Conservation (phyloP, 2,329 filamentous ascomycete species). For the Calycina marina region DNA sequence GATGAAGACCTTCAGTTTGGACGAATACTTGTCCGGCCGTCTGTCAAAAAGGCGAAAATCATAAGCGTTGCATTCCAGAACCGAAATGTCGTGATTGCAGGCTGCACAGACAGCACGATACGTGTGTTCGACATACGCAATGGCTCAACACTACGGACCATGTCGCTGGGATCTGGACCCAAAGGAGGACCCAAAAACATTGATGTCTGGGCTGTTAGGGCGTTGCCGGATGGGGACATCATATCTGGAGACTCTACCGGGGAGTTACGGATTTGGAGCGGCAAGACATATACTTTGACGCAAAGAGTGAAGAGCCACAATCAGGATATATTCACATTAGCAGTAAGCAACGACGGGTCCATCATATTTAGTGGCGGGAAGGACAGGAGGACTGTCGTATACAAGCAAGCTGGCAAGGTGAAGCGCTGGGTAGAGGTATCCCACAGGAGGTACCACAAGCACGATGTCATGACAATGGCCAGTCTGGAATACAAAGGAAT, state of each 20-base stretch:
- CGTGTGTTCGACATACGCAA: conserved; percentile 77
- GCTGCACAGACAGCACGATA: conserved; percentile 94
- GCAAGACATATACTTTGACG: conserved; percentile 75
- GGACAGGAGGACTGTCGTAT: conserved; percentile 75
- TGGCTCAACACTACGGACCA: conserved; percentile 60
- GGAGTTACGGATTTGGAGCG: conserved; percentile 86
- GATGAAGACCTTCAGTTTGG: conserved; percentile 74
- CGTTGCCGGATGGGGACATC: conserved; percentile 74
- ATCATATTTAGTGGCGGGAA: conserved; percentile 82
- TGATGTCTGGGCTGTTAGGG: conserved; percentile 87
- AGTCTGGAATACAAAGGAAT: conserved; percentile 72
- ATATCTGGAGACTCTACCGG: conserved; percentile 92
- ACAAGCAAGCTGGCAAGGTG: conserved; percentile 49
- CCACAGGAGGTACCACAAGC: conserved; percentile 74
- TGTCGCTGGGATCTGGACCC: conserved; percentile 73
- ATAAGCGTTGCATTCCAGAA: conserved; percentile 86
- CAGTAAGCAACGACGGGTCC: conserved; percentile 63
- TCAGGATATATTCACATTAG: conserved; percentile 82
- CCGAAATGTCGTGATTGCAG: conserved; percentile 67
- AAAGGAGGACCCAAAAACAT: conserved; percentile 68
- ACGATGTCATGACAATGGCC: conserved; percentile 91
- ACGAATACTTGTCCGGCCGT: conserved; percentile 57
- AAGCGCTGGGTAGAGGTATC: conserved; percentile 74
- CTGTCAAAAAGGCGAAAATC: conserved; percentile 74
- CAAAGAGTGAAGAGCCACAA: conserved; percentile 80